These are phyloP conservation scores for Alternaria ethzedia DNA, from an alignment of 2,329 filamentous ascomycete genomes.

Conservation along the genomic window DNA sequence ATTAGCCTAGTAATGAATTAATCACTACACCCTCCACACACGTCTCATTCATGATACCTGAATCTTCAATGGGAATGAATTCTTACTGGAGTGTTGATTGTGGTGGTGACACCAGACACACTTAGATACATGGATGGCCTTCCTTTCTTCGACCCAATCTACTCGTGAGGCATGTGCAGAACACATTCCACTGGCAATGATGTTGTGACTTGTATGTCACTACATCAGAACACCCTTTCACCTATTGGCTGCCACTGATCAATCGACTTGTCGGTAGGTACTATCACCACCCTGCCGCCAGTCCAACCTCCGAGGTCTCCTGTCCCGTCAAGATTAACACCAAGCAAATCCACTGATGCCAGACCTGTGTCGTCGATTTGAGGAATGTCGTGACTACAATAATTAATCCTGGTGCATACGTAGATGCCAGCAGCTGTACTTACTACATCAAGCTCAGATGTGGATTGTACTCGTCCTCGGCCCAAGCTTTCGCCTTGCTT, in stretches of 20 bases:
- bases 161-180: background rate
- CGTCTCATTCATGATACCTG: background rate
- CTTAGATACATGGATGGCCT: background rate
- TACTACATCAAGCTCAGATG: constrained; percentile 53
- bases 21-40: background rate
- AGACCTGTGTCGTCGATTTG: constrained; percentile 28
- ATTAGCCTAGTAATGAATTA: constrained; percentile 14
- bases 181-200: background rate
- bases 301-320: constrained; percentile 38
- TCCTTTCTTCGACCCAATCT: background rate
- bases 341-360: constrained; percentile 29
- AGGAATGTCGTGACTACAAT: constrained; percentile 34
- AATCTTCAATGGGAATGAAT: background rate
- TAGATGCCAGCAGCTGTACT: constrained; percentile 30
- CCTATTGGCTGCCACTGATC: constrained; percentile 48
- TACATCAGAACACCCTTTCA: constrained; percentile 30
- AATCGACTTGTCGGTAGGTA: constrained; percentile 48
- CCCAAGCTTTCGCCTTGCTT: constrained; percentile 38
- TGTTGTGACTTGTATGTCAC: background rate
- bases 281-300: constrained; percentile 49
- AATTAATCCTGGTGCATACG: background rate
- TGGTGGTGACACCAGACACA: background rate
- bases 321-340: constrained; percentile 29
- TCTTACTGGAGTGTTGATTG: background rate
- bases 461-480: constrained; percentile 41